These are phyloP conservation scores for Triticum turgidum DNA, from an alignment of 176 grass and related monocot genomes.

Conservation along the genomic window DNA sequence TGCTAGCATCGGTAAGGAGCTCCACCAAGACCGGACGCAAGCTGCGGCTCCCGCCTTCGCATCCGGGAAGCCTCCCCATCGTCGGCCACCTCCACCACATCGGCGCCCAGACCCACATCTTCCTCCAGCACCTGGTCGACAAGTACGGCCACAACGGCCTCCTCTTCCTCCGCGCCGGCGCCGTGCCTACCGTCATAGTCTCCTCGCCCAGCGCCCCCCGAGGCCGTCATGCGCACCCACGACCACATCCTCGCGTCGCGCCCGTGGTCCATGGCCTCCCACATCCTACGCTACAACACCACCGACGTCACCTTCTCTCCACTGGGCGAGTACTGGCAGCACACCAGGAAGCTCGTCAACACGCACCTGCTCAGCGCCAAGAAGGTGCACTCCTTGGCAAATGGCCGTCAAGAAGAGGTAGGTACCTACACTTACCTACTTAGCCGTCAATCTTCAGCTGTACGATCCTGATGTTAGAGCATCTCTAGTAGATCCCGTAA, in stretches of 20 bases:
- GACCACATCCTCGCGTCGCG: not conserved
- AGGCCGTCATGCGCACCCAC: not conserved
- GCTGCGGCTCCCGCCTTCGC: not conserved
- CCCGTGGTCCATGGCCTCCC: not conserved
- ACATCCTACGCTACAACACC: slow-evolving; percentile 1
- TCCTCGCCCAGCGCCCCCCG: not conserved
- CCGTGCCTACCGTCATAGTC: not conserved
- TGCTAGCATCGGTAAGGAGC: not conserved
- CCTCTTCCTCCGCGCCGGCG: not conserved
- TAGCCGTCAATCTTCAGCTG: too few relatives aligned
- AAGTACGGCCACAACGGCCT: not conserved
- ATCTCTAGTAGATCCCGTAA: too few relatives aligned
- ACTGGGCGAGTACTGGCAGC: not conserved
- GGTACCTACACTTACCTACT: too few relatives aligned
- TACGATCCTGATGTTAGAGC: too few relatives aligned
- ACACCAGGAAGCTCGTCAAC: not conserved
- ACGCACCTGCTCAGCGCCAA: not conserved
- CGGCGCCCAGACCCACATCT: not conserved
- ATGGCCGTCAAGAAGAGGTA: slow-evolving; percentile 1
- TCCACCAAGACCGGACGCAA: not conserved
- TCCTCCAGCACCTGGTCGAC: not conserved
- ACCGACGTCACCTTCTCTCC: not conserved
- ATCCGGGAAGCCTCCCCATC: slow-evolving; percentile 1
- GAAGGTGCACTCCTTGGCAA: not conserved
- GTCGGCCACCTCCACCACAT: not conserved